phyloP scores from a whole-genome alignment of 179 eudicot genomes.

The Silene coronaria region DNA sequence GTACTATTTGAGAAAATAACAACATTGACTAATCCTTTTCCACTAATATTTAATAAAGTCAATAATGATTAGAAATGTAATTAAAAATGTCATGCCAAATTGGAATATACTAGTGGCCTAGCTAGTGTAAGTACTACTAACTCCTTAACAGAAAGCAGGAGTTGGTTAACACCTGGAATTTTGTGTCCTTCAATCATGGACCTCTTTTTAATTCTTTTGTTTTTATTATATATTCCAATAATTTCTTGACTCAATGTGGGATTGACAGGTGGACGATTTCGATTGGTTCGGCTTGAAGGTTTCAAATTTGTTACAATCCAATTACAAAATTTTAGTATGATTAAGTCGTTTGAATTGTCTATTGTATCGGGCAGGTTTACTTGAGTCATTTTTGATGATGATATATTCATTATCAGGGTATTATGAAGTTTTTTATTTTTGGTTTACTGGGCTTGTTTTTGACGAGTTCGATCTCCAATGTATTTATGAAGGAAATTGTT shows the following conservation, averaged over 20 bases:
- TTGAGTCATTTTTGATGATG: too few species aligned
- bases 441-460: too few species aligned
- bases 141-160: conserved; percentile 4
- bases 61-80: background rate
- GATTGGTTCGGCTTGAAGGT: background rate
- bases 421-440: too few species aligned
- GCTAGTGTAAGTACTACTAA: background rate
- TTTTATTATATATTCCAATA: background rate
- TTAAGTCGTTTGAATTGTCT: background rate
- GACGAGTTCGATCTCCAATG: too few species aligned
- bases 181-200: conserved; percentile 5
- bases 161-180: background rate
- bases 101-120: background rate
- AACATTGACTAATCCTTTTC: background rate
- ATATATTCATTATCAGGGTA: too few species aligned
- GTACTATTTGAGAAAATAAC: too few species aligned
- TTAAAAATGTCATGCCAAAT: background rate
- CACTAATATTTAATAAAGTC: background rate
- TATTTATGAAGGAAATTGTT: background rate
- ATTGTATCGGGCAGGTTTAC: too few species aligned
- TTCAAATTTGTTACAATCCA: too few species aligned
- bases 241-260: background rate
- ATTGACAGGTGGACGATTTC: background rate
- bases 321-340: too few species aligned
- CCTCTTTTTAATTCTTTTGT: background rate